Evolutionary conservation across 441 rosid genomes (phyloP).

Genomic region (Manihot esculenta): DNA sequence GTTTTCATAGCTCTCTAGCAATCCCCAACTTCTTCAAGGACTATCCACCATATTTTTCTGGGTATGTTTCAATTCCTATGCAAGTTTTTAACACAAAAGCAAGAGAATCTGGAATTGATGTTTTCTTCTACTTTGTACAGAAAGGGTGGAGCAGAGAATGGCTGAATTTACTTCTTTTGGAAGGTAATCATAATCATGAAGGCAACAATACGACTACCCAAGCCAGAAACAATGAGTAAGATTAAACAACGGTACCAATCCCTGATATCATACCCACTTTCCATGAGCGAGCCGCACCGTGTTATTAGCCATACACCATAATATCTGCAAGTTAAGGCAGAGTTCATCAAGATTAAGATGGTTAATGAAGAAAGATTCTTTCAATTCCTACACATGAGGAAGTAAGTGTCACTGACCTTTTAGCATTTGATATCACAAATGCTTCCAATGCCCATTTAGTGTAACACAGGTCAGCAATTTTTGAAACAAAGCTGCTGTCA

Average conservation of each 20-base stretch:
- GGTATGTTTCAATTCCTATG: background rate
- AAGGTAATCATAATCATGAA: conserved; percentile 58
- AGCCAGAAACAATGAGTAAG: conserved; percentile 49
- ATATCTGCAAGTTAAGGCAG: conserved; percentile 45
- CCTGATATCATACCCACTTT: conserved; percentile 61
- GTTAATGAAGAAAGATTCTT: background rate
- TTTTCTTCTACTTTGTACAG: conserved; percentile 29
- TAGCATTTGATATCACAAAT: conserved; percentile 86
- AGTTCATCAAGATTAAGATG: background rate
- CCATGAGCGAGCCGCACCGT: conserved; percentile 73
- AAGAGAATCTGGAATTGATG: background rate
- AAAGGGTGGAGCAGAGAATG: conserved; percentile 4
- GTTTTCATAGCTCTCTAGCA: background rate
- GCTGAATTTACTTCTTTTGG: conserved; percentile 50
- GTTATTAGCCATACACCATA: conserved; percentile 93
- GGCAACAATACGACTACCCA: conserved; percentile 55
- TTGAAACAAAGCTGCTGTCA: conserved; percentile 31
- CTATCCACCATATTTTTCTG: background rate
- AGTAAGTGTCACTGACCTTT: conserved; percentile 47
- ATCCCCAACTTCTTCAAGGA: background rate
- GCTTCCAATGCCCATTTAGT: conserved; percentile 98
- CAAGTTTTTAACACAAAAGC: background rate
- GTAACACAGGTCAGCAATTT: conserved; percentile 57
- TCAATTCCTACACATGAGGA: too few species aligned
- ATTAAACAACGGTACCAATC: conserved; percentile 59